A percentile compares a stretch with the other conserved stretches of the same genome.
Evolutionary conservation across 192 early-diverging fungal genomes (phyloP).

Genomic region (Diversispora epigaea): DNA sequence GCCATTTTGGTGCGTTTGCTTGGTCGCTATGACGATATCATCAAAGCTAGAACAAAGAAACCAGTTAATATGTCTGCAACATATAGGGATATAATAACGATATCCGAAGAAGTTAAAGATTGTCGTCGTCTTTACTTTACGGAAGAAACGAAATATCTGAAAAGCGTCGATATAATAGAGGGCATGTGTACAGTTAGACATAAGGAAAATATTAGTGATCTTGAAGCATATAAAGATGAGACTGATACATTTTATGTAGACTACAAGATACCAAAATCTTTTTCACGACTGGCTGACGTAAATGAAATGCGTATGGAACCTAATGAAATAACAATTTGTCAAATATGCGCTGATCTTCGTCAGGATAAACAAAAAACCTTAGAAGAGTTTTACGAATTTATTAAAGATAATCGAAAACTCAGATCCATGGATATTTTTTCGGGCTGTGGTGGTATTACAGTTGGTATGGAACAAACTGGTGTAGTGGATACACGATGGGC

Average conservation of each 20-base stretch:
- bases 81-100: neutral
- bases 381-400: neutral
- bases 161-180: slow-evolving; percentile 39
- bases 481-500: slow-evolving; percentile 63
- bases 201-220: slow-evolving; percentile 37
- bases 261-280: slow-evolving; percentile 22
- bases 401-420: slow-evolving; percentile 33
- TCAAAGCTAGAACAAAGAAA: neutral
- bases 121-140: slow-evolving; percentile 52
- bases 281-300: slow-evolving; percentile 33
- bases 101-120: slow-evolving; percentile 33
- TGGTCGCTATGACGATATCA: slow-evolving; percentile 13
- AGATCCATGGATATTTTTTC: slow-evolving; percentile 67
- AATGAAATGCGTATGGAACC: slow-evolving; percentile 34
- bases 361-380: slow-evolving; percentile 7
- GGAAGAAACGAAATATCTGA: slow-evolving; percentile 30
- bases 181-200: slow-evolving; percentile 62
- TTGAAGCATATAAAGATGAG: slow-evolving; percentile 54
- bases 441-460: slow-evolving; percentile 69
- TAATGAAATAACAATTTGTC: neutral
- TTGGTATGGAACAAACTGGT: slow-evolving; percentile 58
- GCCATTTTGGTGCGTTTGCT: neutral
- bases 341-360: slow-evolving; percentile 38
- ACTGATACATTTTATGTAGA: slow-evolving; percentile 50
- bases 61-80: neutral